Conservation (phyloP, 2,329 filamentous ascomycete genomes). For the Blastomyces silverae region DNA sequence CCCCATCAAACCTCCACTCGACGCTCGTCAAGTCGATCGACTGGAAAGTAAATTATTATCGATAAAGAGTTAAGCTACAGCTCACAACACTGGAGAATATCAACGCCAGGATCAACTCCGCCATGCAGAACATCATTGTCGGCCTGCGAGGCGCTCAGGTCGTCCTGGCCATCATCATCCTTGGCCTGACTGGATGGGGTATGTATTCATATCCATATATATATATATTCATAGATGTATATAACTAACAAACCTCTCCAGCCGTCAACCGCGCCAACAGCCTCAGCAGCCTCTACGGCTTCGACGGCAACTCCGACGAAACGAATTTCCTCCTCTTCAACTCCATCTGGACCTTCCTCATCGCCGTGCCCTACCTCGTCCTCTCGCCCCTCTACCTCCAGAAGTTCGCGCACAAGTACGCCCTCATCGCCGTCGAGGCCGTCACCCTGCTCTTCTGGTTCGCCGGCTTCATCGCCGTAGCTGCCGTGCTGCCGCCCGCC, state of each 20-base stretch:
- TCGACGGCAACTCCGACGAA: conserved; percentile 39
- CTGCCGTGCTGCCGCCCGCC: conserved; percentile 55
- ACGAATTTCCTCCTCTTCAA: conserved; percentile 76
- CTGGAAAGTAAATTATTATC: too few species aligned
- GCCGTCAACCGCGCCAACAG: conserved; percentile 54
- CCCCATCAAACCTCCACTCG: too few species aligned
- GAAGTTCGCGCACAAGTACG: conserved; percentile 56
- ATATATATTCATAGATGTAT: background rate
- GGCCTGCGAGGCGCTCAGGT: conserved; percentile 57
- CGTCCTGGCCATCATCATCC: conserved; percentile 63
- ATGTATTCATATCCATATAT: conserved; percentile 35
- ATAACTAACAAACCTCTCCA: conserved; percentile 28
- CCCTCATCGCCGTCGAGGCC: conserved; percentile 60
- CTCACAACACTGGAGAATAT: background rate
- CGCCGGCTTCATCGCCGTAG: conserved; percentile 71
- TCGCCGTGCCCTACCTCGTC: conserved; percentile 61
- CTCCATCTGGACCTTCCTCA: conserved; percentile 66
- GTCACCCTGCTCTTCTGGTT: conserved; percentile 87
- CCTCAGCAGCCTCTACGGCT: too few species aligned
- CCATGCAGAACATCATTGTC: conserved; percentile 17
- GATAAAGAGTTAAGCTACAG: too few species aligned
- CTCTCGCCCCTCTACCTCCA: conserved; percentile 59
- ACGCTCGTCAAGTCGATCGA: too few species aligned
- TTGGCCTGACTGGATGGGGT: conserved; percentile 71
- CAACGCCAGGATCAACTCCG: background rate